These are phyloP conservation scores for Candida incommunis DNA, from an alignment of 805 yeast species.

Conservation along the genomic window DNA sequence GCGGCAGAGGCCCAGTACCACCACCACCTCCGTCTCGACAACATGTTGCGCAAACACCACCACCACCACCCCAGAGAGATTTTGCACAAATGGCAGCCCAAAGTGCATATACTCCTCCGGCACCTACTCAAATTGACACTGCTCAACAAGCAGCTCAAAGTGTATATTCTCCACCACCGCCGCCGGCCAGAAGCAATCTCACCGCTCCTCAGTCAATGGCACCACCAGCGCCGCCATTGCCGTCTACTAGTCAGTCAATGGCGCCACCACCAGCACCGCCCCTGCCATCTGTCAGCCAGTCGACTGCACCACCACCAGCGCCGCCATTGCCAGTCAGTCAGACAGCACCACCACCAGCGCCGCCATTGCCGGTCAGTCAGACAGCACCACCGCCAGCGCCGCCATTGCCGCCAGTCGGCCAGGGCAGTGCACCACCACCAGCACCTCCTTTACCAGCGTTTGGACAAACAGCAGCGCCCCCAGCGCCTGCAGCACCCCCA, in stretches of 20 bases:
- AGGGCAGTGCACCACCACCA: constrained; percentile 10
- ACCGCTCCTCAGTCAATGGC: constrained; percentile 11
- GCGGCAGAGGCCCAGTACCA: constrained; percentile 3
- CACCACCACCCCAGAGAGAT: constrained; percentile 9
- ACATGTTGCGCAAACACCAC: constrained; percentile 10
- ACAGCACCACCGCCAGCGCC: constrained; percentile 12
- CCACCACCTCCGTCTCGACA: constrained; percentile 9
- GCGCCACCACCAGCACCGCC: constrained; percentile 14
- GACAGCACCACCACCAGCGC: constrained; percentile 25
- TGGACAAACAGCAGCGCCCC: constrained; percentile 22
- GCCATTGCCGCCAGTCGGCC: constrained; percentile 8
- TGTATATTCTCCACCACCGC: constrained; percentile 13
- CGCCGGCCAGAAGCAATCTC: constrained; percentile 7
- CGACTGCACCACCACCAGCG: constrained; percentile 8
- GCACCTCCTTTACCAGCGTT: constrained; percentile 13
- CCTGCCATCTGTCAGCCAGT: constrained; percentile 5
- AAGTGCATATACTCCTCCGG: constrained; percentile 11
- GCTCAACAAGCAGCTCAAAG: constrained; percentile 7
- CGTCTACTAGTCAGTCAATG: constrained; percentile 10
- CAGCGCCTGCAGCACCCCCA: constrained; percentile 29
- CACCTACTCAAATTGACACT: constrained; percentile 5
- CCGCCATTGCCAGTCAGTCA: constrained; percentile 5
- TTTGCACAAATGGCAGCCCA: constrained; percentile 10
- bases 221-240: constrained; percentile 9
- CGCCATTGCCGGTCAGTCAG: constrained; percentile 9